phyloP scores from a whole-genome alignment of 176 grass and related monocot genomes.

The Coix lacrymajobi region DNA sequence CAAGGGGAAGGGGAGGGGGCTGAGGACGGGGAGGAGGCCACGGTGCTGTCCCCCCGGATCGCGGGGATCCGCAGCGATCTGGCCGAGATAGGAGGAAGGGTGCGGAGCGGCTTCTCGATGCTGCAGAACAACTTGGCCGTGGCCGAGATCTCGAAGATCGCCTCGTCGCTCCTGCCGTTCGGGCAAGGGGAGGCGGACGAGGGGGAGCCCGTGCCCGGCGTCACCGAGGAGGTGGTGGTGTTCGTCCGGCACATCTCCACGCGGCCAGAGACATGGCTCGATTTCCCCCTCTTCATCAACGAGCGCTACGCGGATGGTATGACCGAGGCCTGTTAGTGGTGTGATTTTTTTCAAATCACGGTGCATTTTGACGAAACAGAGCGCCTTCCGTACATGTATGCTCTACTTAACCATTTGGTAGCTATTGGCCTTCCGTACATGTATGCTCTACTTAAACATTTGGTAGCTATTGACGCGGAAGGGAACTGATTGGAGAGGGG shows the following conservation, averaged over 20 bases:
- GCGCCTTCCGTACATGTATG: background rate
- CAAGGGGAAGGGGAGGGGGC: background rate
- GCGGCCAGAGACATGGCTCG: slow-evolving; percentile 63
- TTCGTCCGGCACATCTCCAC: slow-evolving; percentile 62
- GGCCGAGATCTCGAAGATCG: slow-evolving; percentile 76
- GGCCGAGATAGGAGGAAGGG: slow-evolving; percentile 62
- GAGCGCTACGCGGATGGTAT: slow-evolving; percentile 56
- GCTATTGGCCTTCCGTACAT: background rate
- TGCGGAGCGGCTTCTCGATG: slow-evolving; percentile 69
- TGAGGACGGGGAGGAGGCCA: background rate
- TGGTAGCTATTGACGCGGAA: background rate
- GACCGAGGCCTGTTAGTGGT: background rate
- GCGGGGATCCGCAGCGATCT: slow-evolving; percentile 71
- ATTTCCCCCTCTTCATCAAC: slow-evolving; percentile 56
- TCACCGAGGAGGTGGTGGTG: slow-evolving; percentile 58
- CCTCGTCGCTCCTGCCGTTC: slow-evolving; percentile 76
- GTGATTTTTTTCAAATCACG: background rate
- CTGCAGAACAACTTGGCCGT: slow-evolving; percentile 50
- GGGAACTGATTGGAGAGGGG: background rate
- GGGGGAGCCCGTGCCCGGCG: slow-evolving; percentile 31
- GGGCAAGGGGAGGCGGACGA: slow-evolving; percentile 43
- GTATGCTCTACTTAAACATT: background rate
- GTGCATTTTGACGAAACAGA: background rate
- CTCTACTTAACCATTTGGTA: background rate
- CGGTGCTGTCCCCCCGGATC: slow-evolving; percentile 36